phyloP scores from a whole-genome alignment of 192 early-diverging fungal genomes.

The Piromyces finnis region DNA sequence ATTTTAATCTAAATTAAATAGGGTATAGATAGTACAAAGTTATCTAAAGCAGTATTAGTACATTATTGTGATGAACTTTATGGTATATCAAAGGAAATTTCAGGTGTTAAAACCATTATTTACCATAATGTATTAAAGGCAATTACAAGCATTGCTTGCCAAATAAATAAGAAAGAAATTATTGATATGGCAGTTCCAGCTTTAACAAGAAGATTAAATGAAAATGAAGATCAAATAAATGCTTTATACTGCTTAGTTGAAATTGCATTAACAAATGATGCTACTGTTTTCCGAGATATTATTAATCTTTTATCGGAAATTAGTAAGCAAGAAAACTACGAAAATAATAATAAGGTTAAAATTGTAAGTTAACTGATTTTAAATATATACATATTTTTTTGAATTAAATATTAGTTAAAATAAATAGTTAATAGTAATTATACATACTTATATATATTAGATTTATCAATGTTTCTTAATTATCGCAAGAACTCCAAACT shows the following conservation, averaged over 20 bases:
- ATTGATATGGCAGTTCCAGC: conserved; percentile 15
- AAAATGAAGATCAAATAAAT: not conserved
- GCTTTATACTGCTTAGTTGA: conserved; percentile 20
- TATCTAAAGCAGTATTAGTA: not conserved
- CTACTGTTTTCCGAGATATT: conserved; percentile 15
- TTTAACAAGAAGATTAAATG: conserved; percentile 10
- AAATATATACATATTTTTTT: too few species aligned
- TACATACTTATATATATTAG: not conserved
- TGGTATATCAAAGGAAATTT: not conserved
- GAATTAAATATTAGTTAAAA: too few species aligned
- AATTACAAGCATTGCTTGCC: not conserved
- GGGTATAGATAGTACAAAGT: not conserved
- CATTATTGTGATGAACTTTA: not conserved
- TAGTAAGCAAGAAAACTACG: not conserved
- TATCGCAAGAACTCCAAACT: not conserved
- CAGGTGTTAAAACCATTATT: not conserved
- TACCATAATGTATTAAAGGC: not conserved
- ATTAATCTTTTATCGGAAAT: conserved; percentile 8
- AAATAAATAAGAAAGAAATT: not conserved
- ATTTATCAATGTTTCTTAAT: not conserved
- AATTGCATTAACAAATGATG: conserved; percentile 13
- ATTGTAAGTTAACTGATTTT: not conserved
- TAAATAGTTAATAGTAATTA: too few species aligned
- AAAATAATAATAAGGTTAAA: not conserved
- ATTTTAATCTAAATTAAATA: not conserved